Evolutionary conservation across 805 yeast genomes (phyloP), one percentile per base, ranked within the genome.

Genomic region (Nakazawaea ishiwadae): DNA sequence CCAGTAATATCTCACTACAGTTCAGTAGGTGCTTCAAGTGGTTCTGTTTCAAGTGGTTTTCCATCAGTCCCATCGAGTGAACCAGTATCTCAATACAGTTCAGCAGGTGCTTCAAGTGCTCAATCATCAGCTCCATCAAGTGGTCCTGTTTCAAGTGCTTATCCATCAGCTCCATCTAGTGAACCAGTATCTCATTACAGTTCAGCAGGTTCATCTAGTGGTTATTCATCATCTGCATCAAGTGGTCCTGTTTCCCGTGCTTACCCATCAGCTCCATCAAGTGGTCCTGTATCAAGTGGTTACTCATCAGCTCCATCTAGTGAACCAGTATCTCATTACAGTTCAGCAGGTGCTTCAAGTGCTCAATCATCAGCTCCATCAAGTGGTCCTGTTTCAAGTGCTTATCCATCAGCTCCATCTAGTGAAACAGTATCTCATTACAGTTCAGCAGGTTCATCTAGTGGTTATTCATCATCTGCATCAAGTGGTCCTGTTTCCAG

Each of bases 1-100:
- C 15, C 18, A 20, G 17, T 26, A 32, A 11, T 5, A 9, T 32
- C 36, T 9, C 27, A 20, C 36, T 30, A 30, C 12, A 30, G 33
- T 30, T 32, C 36, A 32, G 36, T 20, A 18, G 24, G 27, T 20
- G 36, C 27, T 32, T 20, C 36, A 16, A 27, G 30, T 27, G 34
- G 9, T 7, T n/a, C 20, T 7, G 34, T 8, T 15, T 31, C 34
- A 31, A 10, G 14, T n/a, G 30, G 30, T 27, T 27, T 8, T 12
- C 14, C 34, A 31, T 31, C 34, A 16, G 34, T 31, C n/a, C 21
- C 34, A 31, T 6, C 17, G 9, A 17, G 21, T 17, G 34, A 16
- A 32, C n/a, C 36, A 18, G n/a, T 5, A 9, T 32, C 36, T 9
- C 27, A 19, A 9, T 32, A 27, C 26, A 32, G 36, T 14, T 32